phyloP scores from a whole-genome alignment of 306 rosid genomes.

The Fagus sylvatica region DNA sequence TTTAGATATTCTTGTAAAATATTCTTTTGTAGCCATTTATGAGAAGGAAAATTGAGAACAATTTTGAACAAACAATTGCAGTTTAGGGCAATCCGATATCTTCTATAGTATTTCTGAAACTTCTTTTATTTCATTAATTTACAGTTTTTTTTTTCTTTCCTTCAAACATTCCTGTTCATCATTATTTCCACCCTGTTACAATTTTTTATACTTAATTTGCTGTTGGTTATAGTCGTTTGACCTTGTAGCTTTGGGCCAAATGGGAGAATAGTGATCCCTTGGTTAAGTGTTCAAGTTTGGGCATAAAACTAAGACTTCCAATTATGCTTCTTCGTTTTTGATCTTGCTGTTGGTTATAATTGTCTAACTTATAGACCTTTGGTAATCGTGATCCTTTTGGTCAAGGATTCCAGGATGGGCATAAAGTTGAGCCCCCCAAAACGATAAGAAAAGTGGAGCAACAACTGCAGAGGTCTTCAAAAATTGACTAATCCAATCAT shows the following conservation, averaged over 20 bases:
- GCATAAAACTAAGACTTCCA: no score
- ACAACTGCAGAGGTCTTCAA: no score
- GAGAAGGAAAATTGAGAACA: slow-evolving; percentile 10
- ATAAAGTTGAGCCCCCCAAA: no score
- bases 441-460: no score
- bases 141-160: neutral
- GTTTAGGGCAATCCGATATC: neutral
- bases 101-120: slow-evolving; percentile 23
- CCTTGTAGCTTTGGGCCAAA: neutral
- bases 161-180: neutral
- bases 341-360: no score
- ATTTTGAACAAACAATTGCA: slow-evolving; percentile 18
- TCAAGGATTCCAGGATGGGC: no score
- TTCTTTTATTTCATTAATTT: slow-evolving; percentile 11
- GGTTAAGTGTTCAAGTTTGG: no score
- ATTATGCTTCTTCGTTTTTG: no score
- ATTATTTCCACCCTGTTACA: neutral
- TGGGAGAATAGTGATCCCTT: no score
- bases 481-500: no score
- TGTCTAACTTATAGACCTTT: no score
- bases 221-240: neutral
- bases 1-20: slow-evolving; percentile 26
- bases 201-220: neutral
- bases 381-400: no score
- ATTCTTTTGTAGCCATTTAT: slow-evolving; percentile 31